These are phyloP conservation scores for Puccinia hordei DNA, from an alignment of 1,284 basidiomycete genomes.

Conservation along the genomic window DNA sequence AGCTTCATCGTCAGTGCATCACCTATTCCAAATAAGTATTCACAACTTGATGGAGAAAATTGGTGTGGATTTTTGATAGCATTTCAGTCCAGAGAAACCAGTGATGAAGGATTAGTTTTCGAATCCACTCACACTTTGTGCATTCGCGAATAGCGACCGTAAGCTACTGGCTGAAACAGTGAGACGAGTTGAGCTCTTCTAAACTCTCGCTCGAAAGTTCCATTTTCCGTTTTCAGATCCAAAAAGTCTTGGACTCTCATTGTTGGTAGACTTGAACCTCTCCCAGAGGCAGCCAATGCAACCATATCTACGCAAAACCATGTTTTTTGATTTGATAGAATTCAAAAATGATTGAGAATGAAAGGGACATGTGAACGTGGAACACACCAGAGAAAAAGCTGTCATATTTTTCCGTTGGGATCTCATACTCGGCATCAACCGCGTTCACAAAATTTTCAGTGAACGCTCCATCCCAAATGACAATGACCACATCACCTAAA, in stretches of 20 bases:
- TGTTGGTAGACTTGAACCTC: conserved; percentile 13
- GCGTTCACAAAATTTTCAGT: conserved; percentile 37
- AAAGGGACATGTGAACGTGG: not conserved
- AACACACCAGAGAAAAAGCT: conserved; percentile 22
- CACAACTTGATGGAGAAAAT: conserved; percentile 16
- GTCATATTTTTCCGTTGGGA: conserved; percentile 28
- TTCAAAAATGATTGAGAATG: not conserved
- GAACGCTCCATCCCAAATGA: conserved; percentile 42
- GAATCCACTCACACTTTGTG: conserved; percentile 31
- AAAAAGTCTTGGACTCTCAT: conserved; percentile 27
- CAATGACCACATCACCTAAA: conserved; percentile 44
- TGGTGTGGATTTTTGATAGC: not conserved
- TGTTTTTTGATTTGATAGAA: not conserved
- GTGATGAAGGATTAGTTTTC: not conserved
- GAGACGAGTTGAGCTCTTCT: conserved; percentile 23
- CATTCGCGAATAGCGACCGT: conserved; percentile 45
- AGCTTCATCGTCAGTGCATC: conserved; percentile 34
- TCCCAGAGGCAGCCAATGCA: not conserved
- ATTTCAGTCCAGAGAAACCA: not conserved
- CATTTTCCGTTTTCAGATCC: not conserved
- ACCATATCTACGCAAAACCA: not conserved
- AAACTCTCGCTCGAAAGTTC: conserved; percentile 22
- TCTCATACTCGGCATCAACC: conserved; percentile 3
- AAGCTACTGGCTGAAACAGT: conserved; percentile 36
- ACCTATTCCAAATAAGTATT: conserved; percentile 37